phyloP scores from a whole-genome alignment of 1,139 yeast genomes.

The Geotrichum candidum region DNA sequence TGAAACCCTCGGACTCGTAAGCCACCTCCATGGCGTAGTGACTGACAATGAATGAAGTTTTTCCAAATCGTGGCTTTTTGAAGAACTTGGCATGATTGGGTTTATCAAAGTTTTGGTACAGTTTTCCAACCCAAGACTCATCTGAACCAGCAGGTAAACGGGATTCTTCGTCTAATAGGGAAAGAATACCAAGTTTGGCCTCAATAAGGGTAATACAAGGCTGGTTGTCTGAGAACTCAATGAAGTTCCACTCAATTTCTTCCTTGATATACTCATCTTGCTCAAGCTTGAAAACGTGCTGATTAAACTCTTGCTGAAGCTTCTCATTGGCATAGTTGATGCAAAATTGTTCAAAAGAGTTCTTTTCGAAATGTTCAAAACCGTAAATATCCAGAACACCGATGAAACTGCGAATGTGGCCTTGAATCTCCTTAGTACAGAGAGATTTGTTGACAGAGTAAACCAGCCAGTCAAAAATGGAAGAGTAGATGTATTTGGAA shows the following conservation, averaged over 20 bases:
- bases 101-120: constrained; percentile 79
- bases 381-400: constrained; percentile 98
- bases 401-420: constrained; percentile 63
- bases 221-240: constrained; percentile 93
- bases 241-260: constrained; percentile 94
- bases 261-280: constrained; percentile 92
- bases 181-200: constrained; percentile 77
- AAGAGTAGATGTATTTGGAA: constrained; percentile 87
- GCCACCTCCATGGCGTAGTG: constrained; percentile 94
- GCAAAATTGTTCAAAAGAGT: constrained; percentile 96
- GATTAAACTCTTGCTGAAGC: constrained; percentile 94
- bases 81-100: constrained; percentile 74
- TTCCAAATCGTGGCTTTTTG: constrained; percentile 92
- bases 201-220: constrained; percentile 95
- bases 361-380: constrained; percentile 89
- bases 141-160: constrained; percentile 92
- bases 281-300: constrained; percentile 93
- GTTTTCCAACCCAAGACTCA: constrained; percentile 84
- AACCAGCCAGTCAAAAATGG: constrained; percentile 94
- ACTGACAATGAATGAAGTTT: constrained; percentile 79
- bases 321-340: constrained; percentile 97
- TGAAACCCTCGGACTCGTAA: constrained; percentile 89
- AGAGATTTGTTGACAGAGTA: constrained; percentile 73
- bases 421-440: constrained; percentile 58
- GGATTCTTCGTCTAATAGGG: constrained; percentile 90